phyloP scores from a whole-genome alignment of 352 stramenopile species.

The Phytophthora citricola region DNA sequence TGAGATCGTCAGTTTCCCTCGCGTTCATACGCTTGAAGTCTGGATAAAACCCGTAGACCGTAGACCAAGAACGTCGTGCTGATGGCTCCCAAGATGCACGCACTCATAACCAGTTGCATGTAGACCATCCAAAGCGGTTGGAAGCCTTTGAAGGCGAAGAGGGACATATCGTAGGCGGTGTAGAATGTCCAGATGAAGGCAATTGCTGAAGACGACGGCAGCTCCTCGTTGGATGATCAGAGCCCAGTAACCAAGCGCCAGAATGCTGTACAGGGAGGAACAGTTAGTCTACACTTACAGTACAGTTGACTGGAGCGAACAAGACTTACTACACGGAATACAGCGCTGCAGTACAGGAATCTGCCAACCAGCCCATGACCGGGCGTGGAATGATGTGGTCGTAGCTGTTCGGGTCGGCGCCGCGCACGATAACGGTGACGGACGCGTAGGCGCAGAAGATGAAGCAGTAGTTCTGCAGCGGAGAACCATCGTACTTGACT shows the following conservation, averaged over 20 bases:
- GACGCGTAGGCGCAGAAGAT: constrained; percentile 40
- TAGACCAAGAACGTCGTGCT: constrained; percentile 43
- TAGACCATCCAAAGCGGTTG: constrained; percentile 35
- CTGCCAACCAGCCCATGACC: constrained; percentile 31
- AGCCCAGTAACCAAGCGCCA: constrained; percentile 64
- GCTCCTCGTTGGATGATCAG: constrained; percentile 58
- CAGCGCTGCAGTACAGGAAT: constrained; percentile 47
- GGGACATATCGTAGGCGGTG: constrained; percentile 38
- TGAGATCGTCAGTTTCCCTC: constrained; percentile 34
- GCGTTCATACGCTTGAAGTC: constrained; percentile 35
- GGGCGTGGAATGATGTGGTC: constrained; percentile 37
- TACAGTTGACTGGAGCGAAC: not conserved
- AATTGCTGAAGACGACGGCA: constrained; percentile 30
- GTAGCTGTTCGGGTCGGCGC: constrained; percentile 42
- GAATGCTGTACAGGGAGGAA: constrained; percentile 37
- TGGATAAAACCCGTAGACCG: constrained; percentile 34
- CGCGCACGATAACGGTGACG: constrained; percentile 41
- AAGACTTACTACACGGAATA: constrained; percentile 48
- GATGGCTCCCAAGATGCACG: constrained; percentile 38
- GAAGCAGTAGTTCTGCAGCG: constrained; percentile 40
- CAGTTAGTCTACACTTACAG: not conserved
- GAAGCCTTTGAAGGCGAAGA: constrained; percentile 47
- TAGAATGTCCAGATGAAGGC: constrained; percentile 52
- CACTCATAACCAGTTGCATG: constrained; percentile 38
- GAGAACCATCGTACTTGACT: constrained; percentile 28